Conservation (phyloP, 2,329 filamentous ascomycete genomes). For the Penicillium paneum region DNA sequence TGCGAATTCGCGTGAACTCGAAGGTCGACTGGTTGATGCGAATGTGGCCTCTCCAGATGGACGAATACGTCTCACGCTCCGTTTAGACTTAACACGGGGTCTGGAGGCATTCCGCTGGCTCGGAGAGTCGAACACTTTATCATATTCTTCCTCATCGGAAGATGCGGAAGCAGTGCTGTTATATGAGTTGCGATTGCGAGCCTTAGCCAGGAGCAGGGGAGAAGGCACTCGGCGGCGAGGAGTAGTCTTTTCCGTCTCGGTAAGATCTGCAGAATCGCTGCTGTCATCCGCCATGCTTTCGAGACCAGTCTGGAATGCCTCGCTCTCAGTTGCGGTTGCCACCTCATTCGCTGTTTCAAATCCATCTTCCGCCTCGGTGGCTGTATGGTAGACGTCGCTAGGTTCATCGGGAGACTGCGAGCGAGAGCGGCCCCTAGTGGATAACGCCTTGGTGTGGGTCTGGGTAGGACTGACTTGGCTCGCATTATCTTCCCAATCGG, state of each 20-base stretch:
- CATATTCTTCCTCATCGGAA: constrained; percentile 66
- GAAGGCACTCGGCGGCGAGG: constrained; percentile 40
- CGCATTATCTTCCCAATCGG: constrained; percentile 85
- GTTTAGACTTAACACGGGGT: constrained; percentile 69
- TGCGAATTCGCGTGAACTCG: constrained; percentile 51
- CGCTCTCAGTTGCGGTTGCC: constrained; percentile 73
- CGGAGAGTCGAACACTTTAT: constrained; percentile 64
- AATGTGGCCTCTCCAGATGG: constrained; percentile 46
- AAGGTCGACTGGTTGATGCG: constrained; percentile 37
- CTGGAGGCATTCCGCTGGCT: constrained; percentile 62
- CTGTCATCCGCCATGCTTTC: constrained; percentile 69
- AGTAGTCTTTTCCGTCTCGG: constrained; percentile 71
- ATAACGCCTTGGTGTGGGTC: constrained; percentile 31
- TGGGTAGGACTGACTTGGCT: constrained; percentile 58
- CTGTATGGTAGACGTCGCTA: constrained; percentile 73
- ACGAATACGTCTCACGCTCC: constrained; percentile 60
- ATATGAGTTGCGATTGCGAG: constrained; percentile 64
- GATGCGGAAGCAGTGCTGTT: constrained; percentile 88
- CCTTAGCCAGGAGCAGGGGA: constrained; percentile 44
- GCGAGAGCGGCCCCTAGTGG: constrained; percentile 27
- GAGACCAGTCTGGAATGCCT: constrained; percentile 90
- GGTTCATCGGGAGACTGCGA: constrained; percentile 44
- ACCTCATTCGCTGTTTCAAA: constrained; percentile 78
- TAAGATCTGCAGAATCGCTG: constrained; percentile 65
- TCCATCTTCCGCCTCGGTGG: constrained; percentile 67